Percentiles rank a stretch among this genome's conserved stretches.
These are phyloP conservation scores for Pouteria glomerata DNA, from an alignment of 148 eudicot species.

Conservation along the genomic window DNA sequence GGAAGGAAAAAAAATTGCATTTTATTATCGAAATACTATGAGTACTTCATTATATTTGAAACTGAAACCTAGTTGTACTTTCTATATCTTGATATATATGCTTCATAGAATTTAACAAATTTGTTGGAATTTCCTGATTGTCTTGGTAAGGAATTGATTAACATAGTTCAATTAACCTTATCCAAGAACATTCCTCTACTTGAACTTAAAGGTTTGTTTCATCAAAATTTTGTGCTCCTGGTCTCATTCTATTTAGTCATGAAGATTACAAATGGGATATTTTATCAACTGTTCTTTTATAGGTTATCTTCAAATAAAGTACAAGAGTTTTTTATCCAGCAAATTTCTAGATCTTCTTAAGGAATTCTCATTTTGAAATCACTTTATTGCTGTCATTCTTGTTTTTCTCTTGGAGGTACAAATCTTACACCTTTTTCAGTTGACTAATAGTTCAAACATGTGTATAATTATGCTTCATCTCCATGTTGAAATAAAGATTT, in stretches of 20 bases:
- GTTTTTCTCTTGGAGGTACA: neutral
- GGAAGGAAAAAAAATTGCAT: no score
- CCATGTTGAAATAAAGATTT: no score
- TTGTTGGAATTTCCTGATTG: neutral
- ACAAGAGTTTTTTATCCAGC: constrained; percentile 14
- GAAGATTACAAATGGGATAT: neutral
- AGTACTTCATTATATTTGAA: neutral
- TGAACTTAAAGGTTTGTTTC: constrained; percentile 14
- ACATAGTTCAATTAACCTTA: constrained; percentile 16
- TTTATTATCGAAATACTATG: neutral
- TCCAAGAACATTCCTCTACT: constrained; percentile 11
- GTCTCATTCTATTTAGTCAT: neutral
- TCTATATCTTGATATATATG: neutral
- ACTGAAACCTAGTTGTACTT: neutral
- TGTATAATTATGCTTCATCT: no score
- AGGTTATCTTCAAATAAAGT: constrained; percentile 22
- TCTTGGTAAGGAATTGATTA: constrained; percentile 12
- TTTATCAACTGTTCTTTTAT: constrained; percentile 6
- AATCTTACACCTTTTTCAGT: neutral
- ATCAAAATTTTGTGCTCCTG: neutral
- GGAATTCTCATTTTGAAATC: constrained; percentile 18
- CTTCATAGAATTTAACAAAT: neutral
- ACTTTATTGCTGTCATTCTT: neutral
- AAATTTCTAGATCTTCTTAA: constrained; percentile 15
- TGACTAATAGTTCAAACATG: no score